These are phyloP conservation scores for Dissophora globulifera DNA, from an alignment of 192 early-diverging fungal species.

Conservation along the genomic window DNA sequence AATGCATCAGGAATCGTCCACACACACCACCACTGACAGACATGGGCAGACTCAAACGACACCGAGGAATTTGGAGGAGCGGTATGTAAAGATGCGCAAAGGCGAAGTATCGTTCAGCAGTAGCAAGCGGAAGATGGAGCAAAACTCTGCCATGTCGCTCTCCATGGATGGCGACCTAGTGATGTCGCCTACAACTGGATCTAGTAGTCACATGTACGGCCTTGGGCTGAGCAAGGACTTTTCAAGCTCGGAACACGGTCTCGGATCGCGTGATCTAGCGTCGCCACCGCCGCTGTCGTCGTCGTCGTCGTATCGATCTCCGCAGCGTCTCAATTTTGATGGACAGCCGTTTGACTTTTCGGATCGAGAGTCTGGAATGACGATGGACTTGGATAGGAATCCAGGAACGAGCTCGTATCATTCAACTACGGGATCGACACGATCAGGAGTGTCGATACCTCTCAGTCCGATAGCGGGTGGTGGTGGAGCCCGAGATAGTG, in stretches of 20 bases:
- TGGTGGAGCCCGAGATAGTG: no score
- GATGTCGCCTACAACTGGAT: neutral
- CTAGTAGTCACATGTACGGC: slow-evolving; percentile 3
- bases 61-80: slow-evolving; percentile 24
- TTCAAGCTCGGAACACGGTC: neutral
- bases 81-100: slow-evolving; percentile 47
- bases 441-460: neutral
- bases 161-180: slow-evolving; percentile 4
- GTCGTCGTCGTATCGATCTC: neutral
- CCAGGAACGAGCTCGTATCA: neutral
- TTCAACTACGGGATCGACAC: neutral
- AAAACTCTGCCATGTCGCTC: neutral
- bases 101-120: slow-evolving; percentile 33
- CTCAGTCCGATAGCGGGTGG: neutral
- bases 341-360: slow-evolving; percentile 2
- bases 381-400: neutral
- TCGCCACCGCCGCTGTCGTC: no score
- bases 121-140: slow-evolving; percentile 28
- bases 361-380: neutral
- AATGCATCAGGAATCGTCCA: neutral
- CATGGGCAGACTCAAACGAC: neutral
- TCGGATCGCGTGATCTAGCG: neutral
- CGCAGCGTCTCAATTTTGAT: slow-evolving; percentile 15
- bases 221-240: slow-evolving; percentile 3
- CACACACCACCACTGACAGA: neutral